Evolutionary conservation across 1,284 basidiomycete species (phyloP), one percentile per base, ranked within the genome.

Genomic region (Farysia itapuensis): DNA sequence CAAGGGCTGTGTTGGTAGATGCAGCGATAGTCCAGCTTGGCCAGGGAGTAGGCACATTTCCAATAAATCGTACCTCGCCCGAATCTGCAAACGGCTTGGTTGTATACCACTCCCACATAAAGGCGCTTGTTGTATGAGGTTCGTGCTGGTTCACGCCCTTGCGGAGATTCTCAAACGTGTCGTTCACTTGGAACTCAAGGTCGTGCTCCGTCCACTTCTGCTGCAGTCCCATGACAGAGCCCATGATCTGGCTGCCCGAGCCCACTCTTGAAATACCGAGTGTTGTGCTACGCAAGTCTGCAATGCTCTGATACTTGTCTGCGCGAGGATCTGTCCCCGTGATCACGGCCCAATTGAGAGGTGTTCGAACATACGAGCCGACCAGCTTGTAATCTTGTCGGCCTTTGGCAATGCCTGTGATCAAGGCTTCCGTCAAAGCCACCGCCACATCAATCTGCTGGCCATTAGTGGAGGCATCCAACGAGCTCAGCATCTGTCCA

Each of bases 211-310:
- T 49, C 68, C 68, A 70, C 8, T 47, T 49, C 39, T 73, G 84
- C 57, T 93, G 86, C 26, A 90, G 79, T 3, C 88, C 89, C 86
- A 96, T 89, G 19, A 96, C 90, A 54, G 86, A 88, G 2, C 91
- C 93, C 92, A 97, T 96, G 7, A 90, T 90, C 75, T 93, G 87
- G 59, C 85, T 89, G 22, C 90, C 90, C 60, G 87, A 89, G 40
- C 93, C 94, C 36, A 85, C 81, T 19, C 94, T 81, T 21, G 90
- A 94, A 57, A 97, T 95, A 2, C 94, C 94, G 34, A 96, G 82
- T 6, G 84, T 87, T 1, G 88, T 88, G 4, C 84, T 87, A 63
- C 87, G 82, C 19, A 97, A 81, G 71, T 95, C 87, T 6, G 81
- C 75, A 36, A 96, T 86, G 8, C 80, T 79, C 36, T 88, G 81